These are phyloP conservation scores for Pestalotiopsis sp. DNA, from an alignment of 2,329 filamentous ascomycete genomes.

Conservation along the genomic window DNA sequence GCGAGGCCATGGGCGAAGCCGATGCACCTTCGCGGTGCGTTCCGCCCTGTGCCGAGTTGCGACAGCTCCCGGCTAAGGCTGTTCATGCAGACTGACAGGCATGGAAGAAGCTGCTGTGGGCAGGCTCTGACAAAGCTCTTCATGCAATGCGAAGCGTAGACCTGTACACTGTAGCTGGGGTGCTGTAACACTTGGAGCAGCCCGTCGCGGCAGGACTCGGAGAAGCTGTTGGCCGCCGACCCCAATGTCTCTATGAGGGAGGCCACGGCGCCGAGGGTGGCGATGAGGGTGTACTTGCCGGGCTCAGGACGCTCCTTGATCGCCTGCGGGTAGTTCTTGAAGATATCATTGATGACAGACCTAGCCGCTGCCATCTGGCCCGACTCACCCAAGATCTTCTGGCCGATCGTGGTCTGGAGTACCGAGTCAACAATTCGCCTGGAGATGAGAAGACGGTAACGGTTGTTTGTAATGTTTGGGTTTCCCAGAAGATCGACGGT, in stretches of 20 bases:
- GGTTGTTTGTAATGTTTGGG: conserved; percentile 74
- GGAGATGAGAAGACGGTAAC: conserved; percentile 83
- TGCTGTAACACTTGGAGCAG: conserved; percentile 89
- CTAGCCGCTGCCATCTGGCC: conserved; percentile 83
- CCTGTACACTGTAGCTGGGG: conserved; percentile 93
- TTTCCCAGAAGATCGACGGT: conserved; percentile 79
- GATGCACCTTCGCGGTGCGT: conserved; percentile 79
- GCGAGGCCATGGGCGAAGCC: conserved; percentile 92
- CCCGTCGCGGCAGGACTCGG: conserved; percentile 82
- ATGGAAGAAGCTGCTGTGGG: conserved; percentile 86
- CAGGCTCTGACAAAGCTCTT: conserved; percentile 87
- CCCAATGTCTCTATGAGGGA: conserved; percentile 79
- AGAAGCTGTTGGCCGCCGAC: conserved; percentile 76
- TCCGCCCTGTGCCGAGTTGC: conserved; percentile 71
- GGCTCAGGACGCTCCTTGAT: conserved; percentile 86
- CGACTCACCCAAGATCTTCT: conserved; percentile 81
- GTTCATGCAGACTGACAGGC: conserved; percentile 95
- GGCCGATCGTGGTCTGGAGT: conserved; percentile 80
- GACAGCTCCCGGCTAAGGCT: conserved; percentile 85
- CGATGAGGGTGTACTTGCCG: conserved; percentile 80
- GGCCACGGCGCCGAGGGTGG: conserved; percentile 75
- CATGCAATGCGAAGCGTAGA: conserved; percentile 83
- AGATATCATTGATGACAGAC: conserved; percentile 78
- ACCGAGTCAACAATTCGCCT: conserved; percentile 82
- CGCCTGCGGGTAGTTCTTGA: conserved; percentile 93